phyloP scores from a whole-genome alignment of 2,329 filamentous ascomycete species.

The Xylaria sp. region DNA sequence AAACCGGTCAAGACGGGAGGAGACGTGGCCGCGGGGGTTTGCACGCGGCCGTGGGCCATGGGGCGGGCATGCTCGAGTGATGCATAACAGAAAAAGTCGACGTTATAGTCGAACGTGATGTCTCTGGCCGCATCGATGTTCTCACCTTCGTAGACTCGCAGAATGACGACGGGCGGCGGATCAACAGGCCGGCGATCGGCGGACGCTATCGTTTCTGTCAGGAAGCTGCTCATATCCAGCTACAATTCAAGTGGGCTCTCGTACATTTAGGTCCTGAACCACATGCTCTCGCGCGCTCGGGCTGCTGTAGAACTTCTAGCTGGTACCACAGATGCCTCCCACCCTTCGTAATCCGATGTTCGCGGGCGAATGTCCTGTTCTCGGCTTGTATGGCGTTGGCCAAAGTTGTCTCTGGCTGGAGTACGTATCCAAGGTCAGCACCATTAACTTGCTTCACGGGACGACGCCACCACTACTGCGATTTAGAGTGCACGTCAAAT shows the following conservation, averaged over 20 bases:
- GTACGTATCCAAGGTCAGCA: slow-evolving; percentile 14
- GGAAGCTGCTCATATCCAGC: slow-evolving; percentile 9
- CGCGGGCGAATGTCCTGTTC: slow-evolving; percentile 25
- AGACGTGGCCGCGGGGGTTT: slow-evolving; percentile 66
- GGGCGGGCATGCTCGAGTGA: slow-evolving; percentile 85
- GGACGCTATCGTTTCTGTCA: slow-evolving; percentile 57
- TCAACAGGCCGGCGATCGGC: slow-evolving; percentile 91
- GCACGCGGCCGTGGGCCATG: slow-evolving; percentile 79
- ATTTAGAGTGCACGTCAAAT: background rate
- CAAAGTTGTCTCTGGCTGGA: slow-evolving; percentile 33
- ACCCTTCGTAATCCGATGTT: slow-evolving; percentile 65
- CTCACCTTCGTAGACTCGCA: slow-evolving; percentile 79
- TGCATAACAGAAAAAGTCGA: slow-evolving; percentile 96
- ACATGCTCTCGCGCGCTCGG: slow-evolving; percentile 90
- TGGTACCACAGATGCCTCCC: slow-evolving; percentile 80
- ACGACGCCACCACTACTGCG: background rate
- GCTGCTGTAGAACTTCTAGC: slow-evolving; percentile 88
- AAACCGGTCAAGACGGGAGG: slow-evolving; percentile 90
- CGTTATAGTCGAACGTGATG: slow-evolving; percentile 89
- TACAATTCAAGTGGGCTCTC: slow-evolving; percentile 12
- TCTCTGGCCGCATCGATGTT: slow-evolving; percentile 65
- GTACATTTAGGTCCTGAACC: slow-evolving; percentile 93
- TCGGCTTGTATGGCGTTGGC: slow-evolving; percentile 29
- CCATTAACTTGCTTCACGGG: background rate
- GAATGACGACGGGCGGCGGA: slow-evolving; percentile 89